phyloP scores from a whole-genome alignment of 2,329 filamentous ascomycete genomes.

The Fusarium domesticum region DNA sequence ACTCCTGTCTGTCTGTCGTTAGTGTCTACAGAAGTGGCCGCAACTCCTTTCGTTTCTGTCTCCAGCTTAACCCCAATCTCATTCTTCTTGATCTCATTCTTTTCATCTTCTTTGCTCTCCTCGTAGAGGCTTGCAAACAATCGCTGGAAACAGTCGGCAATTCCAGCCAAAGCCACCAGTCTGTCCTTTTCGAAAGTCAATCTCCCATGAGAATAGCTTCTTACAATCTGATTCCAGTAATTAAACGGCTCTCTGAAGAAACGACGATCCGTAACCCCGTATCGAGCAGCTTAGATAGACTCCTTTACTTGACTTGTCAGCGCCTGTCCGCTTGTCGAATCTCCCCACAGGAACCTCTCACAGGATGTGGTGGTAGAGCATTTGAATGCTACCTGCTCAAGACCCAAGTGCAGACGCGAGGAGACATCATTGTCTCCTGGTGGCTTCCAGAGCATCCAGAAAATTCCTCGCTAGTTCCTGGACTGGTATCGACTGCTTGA shows the following conservation, averaged over 20 bases:
- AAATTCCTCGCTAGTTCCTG: conserved; percentile 4
- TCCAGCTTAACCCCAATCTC: not conserved
- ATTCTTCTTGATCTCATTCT: not conserved
- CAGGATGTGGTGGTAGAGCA: conserved; percentile 6
- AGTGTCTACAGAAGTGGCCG: no score
- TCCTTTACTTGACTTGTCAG: not conserved
- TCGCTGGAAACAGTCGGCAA: not conserved
- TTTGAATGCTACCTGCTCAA: conserved; percentile 11
- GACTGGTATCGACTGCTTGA: not conserved
- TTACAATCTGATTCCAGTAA: conserved; percentile 9
- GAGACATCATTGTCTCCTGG: conserved; percentile 1
- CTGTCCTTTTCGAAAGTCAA: conserved; percentile 2
- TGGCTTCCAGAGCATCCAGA: not conserved
- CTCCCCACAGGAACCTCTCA: conserved; percentile 7
- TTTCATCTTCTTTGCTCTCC: not conserved
- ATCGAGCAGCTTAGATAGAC: not conserved
- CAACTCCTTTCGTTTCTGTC: not conserved
- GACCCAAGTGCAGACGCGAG: conserved; percentile 10
- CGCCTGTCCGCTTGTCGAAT: not conserved
- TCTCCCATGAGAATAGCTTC: conserved; percentile 1
- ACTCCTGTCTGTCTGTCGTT: no score
- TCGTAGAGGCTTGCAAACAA: not conserved
- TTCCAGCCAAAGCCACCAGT: conserved; percentile 6
- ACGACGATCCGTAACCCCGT: not conserved
- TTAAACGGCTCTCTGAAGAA: not conserved